A percentile compares a stretch with the other conserved stretches of the same genome.
Conservation (phyloP, 306 rosid genomes). For the Cercis canadensis region DNA sequence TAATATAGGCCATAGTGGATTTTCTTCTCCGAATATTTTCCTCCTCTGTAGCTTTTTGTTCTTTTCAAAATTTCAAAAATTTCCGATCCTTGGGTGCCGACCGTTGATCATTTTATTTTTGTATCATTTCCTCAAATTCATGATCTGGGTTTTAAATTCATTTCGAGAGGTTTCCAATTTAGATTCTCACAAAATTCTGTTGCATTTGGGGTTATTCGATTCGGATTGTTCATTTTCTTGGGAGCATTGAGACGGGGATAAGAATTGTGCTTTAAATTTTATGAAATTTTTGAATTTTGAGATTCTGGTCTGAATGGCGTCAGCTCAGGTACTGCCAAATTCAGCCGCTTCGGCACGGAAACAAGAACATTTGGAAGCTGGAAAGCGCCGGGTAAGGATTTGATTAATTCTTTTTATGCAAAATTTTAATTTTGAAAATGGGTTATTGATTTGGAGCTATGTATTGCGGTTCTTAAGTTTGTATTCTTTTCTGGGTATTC, state of each 20-base stretch:
- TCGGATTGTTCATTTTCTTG: not conserved
- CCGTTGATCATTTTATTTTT: slow-evolving; percentile 40
- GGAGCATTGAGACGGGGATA: slow-evolving; percentile 23
- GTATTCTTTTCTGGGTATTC: slow-evolving; percentile 1
- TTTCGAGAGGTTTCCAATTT: not conserved
- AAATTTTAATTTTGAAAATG: slow-evolving; percentile 9
- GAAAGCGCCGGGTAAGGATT: slow-evolving; percentile 85
- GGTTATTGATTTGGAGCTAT: slow-evolving; percentile 13
- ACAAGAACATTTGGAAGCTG: slow-evolving; percentile 92
- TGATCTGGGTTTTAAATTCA: slow-evolving; percentile 37
- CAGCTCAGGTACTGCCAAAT: slow-evolving; percentile 89
- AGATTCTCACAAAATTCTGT: not conserved
- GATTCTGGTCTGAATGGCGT: slow-evolving; percentile 64
- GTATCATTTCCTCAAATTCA: slow-evolving; percentile 37
- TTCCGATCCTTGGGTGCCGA: slow-evolving; percentile 23
- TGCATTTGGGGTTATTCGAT: slow-evolving; percentile 24
- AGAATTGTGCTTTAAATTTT: slow-evolving; percentile 31
- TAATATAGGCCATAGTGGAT: slow-evolving; percentile 20
- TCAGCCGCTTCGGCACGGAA: slow-evolving; percentile 70
- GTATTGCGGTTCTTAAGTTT: not conserved
- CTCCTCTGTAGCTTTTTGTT: slow-evolving; percentile 25
- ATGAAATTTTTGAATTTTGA: slow-evolving; percentile 38
- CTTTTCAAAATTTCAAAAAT: slow-evolving; percentile 17
- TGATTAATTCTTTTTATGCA: not conserved
- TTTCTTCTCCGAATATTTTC: not conserved